Evolutionary conservation across 2,329 filamentous ascomycete species (phyloP).

Genomic region (Pseudopithomyces maydicus): DNA sequence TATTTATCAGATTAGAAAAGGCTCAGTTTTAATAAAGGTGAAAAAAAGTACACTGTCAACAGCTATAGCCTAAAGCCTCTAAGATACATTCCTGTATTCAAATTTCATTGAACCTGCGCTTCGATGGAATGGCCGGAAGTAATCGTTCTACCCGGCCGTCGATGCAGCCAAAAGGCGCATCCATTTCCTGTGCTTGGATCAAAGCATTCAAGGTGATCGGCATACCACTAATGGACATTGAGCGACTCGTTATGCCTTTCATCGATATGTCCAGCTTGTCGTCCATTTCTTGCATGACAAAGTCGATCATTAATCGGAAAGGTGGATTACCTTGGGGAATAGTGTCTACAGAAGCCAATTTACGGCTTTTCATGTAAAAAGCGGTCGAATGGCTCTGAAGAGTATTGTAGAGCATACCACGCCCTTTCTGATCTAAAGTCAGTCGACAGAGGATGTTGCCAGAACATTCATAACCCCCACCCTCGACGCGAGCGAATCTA

Average conservation of each 20-base stretch:
- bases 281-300: conserved; percentile 6
- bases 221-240: conserved; percentile 13
- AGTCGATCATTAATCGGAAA: conserved; percentile 3
- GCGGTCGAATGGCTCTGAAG: neutral
- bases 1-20: too few species aligned
- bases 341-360: neutral
- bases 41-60: too few species aligned
- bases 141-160: conserved; percentile 5
- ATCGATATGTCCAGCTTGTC: conserved; percentile 7
- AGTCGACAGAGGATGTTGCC: conserved; percentile 7
- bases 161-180: conserved; percentile 8
- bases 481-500: neutral
- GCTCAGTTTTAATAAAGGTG: too few species aligned
- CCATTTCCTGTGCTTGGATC: conserved; percentile 1
- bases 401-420: neutral
- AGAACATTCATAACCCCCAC: conserved; percentile 7
- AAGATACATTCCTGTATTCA: too few species aligned
- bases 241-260: conserved; percentile 1
- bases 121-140: conserved; percentile 3
- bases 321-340: conserved; percentile 3
- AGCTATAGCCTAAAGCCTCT: too few species aligned
- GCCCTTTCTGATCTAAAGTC: neutral
- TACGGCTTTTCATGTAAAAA: neutral
- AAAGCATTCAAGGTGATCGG: conserved; percentile 1
- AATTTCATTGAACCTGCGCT: neutral